Evolutionary conservation across 2,329 filamentous ascomycete genomes (phyloP).

Genomic region (Fusarium beomiforme): DNA sequence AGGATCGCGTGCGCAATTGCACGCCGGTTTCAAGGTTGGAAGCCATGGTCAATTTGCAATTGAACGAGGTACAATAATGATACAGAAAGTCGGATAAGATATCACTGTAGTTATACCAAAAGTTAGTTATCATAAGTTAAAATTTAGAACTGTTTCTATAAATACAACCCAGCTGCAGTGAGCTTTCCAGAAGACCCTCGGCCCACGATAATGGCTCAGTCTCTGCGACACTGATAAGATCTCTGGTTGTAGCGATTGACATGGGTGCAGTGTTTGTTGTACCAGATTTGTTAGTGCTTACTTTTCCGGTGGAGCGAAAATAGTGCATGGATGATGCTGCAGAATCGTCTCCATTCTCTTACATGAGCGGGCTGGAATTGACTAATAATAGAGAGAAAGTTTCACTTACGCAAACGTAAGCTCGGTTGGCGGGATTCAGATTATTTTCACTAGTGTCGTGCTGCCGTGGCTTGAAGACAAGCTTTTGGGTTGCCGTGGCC

Average conservation of each 20-base stretch:
- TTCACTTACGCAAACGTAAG: not conserved
- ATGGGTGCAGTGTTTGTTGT: not conserved
- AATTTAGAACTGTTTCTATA: not conserved
- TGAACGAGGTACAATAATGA: accelerated
- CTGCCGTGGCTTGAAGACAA: not conserved
- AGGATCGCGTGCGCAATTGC: too few relatives aligned
- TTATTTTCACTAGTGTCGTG: not conserved
- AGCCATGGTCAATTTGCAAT: not conserved
- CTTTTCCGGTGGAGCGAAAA: not conserved
- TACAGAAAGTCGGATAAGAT: too few relatives aligned
- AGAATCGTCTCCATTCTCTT: not conserved
- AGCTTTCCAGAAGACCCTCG: not conserved
- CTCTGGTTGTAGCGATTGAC: not conserved
- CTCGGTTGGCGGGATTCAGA: not conserved
- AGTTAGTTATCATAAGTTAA: not conserved
- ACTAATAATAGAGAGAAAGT: not conserved
- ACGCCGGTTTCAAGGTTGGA: not conserved
- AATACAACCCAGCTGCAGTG: not conserved
- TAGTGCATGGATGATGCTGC: not conserved
- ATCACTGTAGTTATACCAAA: not conserved
- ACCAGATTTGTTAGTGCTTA: not conserved
- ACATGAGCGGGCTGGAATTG: not conserved
- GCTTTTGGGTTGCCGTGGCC: not conserved
- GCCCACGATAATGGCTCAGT: not conserved
- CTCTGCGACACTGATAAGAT: not conserved